Evolutionary conservation across 2,329 filamentous ascomycete species (phyloP).

Genomic region (Stagonosporopsis rhizophila): DNA sequence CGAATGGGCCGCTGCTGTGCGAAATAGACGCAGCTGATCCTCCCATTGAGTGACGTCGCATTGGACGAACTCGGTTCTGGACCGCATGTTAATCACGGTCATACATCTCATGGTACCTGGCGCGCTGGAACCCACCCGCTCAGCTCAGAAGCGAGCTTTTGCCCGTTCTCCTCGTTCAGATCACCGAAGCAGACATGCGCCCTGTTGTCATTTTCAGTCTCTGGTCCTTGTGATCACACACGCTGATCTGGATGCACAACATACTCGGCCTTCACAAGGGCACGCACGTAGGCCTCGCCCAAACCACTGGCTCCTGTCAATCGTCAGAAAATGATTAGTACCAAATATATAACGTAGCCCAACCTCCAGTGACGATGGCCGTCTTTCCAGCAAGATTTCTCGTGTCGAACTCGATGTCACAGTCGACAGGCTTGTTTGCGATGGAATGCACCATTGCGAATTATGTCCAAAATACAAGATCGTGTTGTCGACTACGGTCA

Average conservation of each 20-base stretch:
- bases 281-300: neutral
- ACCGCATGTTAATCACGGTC: neutral
- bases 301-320: neutral
- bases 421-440: neutral
- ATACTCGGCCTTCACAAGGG: neutral
- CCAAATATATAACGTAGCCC: neutral
- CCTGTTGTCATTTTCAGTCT: neutral
- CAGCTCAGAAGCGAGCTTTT: neutral
- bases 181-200: neutral
- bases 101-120: neutral
- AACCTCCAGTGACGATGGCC: constrained; percentile 15
- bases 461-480: neutral
- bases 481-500: neutral
- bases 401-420: constrained; percentile 1
- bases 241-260: no score
- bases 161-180: neutral
- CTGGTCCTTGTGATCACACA: neutral
- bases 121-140: neutral
- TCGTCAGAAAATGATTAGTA: neutral
- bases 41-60: neutral
- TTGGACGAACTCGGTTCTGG: neutral
- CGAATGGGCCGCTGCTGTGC: neutral
- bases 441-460: neutral
- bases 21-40: neutral
- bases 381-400: constrained; percentile 6